Evolutionary conservation across 495 filamentous ascomycete species (phyloP).

Genomic region (Penicillium manginii): DNA sequence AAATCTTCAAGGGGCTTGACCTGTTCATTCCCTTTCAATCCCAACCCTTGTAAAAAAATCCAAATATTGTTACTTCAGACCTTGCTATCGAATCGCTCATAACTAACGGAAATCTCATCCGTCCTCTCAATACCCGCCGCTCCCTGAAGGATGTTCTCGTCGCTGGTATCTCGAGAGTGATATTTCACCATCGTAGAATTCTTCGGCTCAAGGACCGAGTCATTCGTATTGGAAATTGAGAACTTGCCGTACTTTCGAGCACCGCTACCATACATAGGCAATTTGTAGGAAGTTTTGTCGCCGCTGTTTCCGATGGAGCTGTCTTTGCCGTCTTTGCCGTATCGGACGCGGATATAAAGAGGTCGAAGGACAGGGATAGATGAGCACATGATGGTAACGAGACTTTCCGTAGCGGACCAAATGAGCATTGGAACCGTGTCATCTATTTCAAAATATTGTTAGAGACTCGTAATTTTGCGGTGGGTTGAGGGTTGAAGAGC

Average conservation of each 20-base stretch:
- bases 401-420: conserved; percentile 35
- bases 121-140: conserved; percentile 29
- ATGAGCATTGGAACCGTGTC: conserved; percentile 34
- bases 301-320: conserved; percentile 17
- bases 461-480: neutral
- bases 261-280: conserved; percentile 27
- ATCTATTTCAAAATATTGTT: conserved; percentile 14
- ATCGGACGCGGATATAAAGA: conserved; percentile 28
- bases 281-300: conserved; percentile 24
- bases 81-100: conserved; percentile 15
- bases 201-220: conserved; percentile 10
- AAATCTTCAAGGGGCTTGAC: too few species aligned
- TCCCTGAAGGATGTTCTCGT: conserved; percentile 26
- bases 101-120: conserved; percentile 29
- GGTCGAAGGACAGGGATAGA: conserved; percentile 33
- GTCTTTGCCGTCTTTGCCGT: conserved; percentile 29
- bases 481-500: neutral
- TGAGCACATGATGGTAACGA: conserved; percentile 34
- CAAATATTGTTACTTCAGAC: neutral
- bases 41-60: too few species aligned
- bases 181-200: conserved; percentile 8
- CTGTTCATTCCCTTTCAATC: too few species aligned
- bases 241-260: conserved; percentile 20
- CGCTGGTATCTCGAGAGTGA: conserved; percentile 15
- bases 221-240: conserved; percentile 9